Base-by-base conservation (phyloP, 345 rosid genomes). In the Sapria himalayana region DNA sequence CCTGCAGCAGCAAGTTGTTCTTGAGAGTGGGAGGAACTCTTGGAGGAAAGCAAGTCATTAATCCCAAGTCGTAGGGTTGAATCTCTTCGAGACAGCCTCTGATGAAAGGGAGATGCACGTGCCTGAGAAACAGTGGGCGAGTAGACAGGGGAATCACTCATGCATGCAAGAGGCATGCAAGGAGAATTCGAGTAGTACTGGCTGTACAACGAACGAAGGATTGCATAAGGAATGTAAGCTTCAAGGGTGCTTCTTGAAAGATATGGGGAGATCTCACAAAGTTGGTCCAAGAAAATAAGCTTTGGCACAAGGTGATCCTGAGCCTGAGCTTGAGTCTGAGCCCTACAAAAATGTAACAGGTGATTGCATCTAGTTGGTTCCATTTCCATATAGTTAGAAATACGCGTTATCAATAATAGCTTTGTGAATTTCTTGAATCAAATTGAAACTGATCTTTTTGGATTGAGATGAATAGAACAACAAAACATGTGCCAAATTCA, bases 201-300 rank as follows among this genome's bases (percentile, higher is more conserved):
- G 52, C 67, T 61, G 58, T 84, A 91, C 49, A 84, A 67, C 29
- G 99, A 91, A 20, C 84, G 81, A 39, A 91, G 76, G 56, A 84
- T 77, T 7, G 84, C 61, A 24, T 67, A 91, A 1, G 99, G 95
- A 45, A 84, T 70, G 13, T 84, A 72, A 14, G 76, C 52, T 67
- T 91, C 99, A 1, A 91, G 86, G 46, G 76, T 58, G 74, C 81
- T 84, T 66, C 93, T 53, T 2, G 99, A 85, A 37, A 91, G 95
- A 70, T 69, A 74, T 2, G 81, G 80, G 9, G 99, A 91, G 44
- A 70, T 69, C 71, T 91, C 95, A 37, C 80, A 91, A 19, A 91
- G 71, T 69, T 84, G 95, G 63, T 91, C 99, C 19, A 91, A 62
- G 78, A 91, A 91, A 33, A 84, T 77, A 33, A 91, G 74, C 72